These are phyloP conservation scores for Kwoniella bestiolae DNA, from an alignment of 768 basidiomycete species.

Conservation along the genomic window DNA sequence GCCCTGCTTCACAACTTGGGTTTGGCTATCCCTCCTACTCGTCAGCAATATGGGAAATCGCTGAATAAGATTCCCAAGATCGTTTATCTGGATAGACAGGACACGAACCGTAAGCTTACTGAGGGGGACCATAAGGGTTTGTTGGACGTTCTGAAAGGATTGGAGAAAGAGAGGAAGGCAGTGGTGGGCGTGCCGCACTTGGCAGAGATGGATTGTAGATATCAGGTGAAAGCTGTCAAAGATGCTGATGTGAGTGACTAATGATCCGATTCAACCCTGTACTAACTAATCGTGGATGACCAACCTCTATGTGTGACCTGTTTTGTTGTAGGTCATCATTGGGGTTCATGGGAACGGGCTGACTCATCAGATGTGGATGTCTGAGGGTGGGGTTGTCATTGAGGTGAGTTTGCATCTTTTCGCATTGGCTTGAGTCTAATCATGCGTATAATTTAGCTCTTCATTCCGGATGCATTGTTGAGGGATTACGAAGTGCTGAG, in stretches of 20 bases:
- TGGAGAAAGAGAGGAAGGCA: slow-evolving; percentile 63
- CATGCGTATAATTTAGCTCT: neutral
- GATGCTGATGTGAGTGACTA: slow-evolving; percentile 32
- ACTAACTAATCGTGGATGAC: neutral
- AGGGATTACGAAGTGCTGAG: slow-evolving; percentile 22
- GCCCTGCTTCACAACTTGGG: neutral
- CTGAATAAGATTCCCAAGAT: slow-evolving; percentile 55
- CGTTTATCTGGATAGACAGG: slow-evolving; percentile 74
- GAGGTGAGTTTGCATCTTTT: slow-evolving; percentile 24
- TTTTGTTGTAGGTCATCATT: slow-evolving; percentile 25
- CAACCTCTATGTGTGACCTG: neutral
- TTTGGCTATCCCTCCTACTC: neutral
- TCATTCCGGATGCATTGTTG: slow-evolving; percentile 13
- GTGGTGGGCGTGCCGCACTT: slow-evolving; percentile 17
- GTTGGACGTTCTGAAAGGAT: slow-evolving; percentile 60
- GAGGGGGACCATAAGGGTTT: slow-evolving; percentile 64
- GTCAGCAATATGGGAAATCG: neutral
- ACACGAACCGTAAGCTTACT: slow-evolving; percentile 59
- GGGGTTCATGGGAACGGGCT: slow-evolving; percentile 44
- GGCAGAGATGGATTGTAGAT: slow-evolving; percentile 27
- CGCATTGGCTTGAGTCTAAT: too few relatives aligned
- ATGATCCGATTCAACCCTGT: too few relatives aligned
- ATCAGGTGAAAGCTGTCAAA: slow-evolving; percentile 36
- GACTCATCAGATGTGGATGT: slow-evolving; percentile 36
- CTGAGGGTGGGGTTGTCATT: slow-evolving; percentile 29